Conservation (phyloP, 2,329 filamentous ascomycete genomes). For the Hymenoscyphus repandus region DNA sequence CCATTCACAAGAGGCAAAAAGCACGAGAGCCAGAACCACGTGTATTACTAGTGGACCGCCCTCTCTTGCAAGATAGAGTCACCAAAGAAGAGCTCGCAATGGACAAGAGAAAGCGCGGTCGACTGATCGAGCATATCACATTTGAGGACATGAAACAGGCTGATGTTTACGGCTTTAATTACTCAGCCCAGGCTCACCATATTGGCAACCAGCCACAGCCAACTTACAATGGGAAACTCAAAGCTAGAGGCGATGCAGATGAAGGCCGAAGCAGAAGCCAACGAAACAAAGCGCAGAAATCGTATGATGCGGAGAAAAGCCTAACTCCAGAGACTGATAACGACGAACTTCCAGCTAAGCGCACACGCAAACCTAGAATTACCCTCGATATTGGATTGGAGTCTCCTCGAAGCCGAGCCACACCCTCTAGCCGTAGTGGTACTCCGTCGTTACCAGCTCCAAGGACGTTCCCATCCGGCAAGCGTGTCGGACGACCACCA, state of each 20-base stretch:
- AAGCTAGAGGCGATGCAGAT: slow-evolving; percentile 13
- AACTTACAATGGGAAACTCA: slow-evolving; percentile 10
- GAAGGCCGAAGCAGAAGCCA: slow-evolving; percentile 24
- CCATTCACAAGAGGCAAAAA: slow-evolving; percentile 12
- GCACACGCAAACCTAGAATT: slow-evolving; percentile 20
- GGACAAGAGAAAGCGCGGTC: slow-evolving; percentile 22
- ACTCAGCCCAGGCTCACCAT: slow-evolving; percentile 52
- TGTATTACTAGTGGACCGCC: slow-evolving; percentile 17
- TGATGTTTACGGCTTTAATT: slow-evolving; percentile 55
- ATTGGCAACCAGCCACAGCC: slow-evolving; percentile 53
- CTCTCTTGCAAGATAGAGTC: slow-evolving; percentile 17
- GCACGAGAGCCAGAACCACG: slow-evolving; percentile 9
- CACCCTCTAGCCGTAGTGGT: slow-evolving; percentile 14
- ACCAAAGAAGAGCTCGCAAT: slow-evolving; percentile 23
- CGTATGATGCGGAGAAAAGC: slow-evolving; percentile 20
- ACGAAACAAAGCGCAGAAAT: slow-evolving; percentile 18
- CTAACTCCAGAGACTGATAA: slow-evolving; percentile 23
- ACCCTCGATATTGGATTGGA: slow-evolving; percentile 19
- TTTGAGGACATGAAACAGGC: slow-evolving; percentile 47
- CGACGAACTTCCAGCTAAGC: slow-evolving; percentile 26
- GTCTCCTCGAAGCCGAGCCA: slow-evolving; percentile 9
- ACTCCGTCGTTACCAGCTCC: slow-evolving; percentile 13
- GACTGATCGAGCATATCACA: slow-evolving; percentile 21
- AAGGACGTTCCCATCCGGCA: slow-evolving; percentile 28
- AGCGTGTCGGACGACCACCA: slow-evolving; percentile 30